These are phyloP conservation scores for Globisporangium iwayamae DNA, from an alignment of 352 stramenopile genomes.

Conservation along the genomic window DNA sequence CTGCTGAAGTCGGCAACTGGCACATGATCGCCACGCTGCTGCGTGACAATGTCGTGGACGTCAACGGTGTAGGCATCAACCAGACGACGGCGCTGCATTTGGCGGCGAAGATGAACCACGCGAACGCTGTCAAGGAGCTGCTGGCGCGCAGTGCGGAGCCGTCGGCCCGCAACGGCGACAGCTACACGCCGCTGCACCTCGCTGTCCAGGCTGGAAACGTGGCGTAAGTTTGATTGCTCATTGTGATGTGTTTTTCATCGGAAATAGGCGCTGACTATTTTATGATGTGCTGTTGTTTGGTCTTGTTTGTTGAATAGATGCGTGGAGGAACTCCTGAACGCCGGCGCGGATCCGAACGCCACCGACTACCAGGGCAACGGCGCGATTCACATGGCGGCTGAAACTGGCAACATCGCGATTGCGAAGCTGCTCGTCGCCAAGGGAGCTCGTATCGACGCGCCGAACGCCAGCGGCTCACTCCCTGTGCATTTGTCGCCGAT, in stretches of 20 bases:
- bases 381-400: constrained; percentile 78
- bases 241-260: not conserved
- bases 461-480: constrained; percentile 77
- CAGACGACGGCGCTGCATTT: constrained; percentile 80
- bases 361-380: constrained; percentile 82
- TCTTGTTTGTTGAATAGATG: constrained; percentile 28
- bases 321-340: constrained; percentile 69
- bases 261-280: not conserved
- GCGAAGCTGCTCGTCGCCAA: constrained; percentile 75
- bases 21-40: constrained; percentile 78
- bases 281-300: not conserved
- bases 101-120: constrained; percentile 70
- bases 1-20: constrained; percentile 79
- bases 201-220: constrained; percentile 68
- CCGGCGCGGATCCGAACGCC: constrained; percentile 70
- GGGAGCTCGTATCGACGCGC: constrained; percentile 65
- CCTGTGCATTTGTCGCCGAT: constrained; percentile 85
- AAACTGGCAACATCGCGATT: constrained; percentile 74
- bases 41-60: constrained; percentile 80
- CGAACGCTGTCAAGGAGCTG: constrained; percentile 73
- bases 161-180: constrained; percentile 68
- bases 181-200: constrained; percentile 78
- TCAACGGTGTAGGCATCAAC: constrained; percentile 86
- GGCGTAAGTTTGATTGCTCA: constrained; percentile 28
- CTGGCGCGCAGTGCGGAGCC: constrained; percentile 63